Conservation (phyloP, 2,329 filamentous ascomycete genomes). For the Fusarium sp. region DNA sequence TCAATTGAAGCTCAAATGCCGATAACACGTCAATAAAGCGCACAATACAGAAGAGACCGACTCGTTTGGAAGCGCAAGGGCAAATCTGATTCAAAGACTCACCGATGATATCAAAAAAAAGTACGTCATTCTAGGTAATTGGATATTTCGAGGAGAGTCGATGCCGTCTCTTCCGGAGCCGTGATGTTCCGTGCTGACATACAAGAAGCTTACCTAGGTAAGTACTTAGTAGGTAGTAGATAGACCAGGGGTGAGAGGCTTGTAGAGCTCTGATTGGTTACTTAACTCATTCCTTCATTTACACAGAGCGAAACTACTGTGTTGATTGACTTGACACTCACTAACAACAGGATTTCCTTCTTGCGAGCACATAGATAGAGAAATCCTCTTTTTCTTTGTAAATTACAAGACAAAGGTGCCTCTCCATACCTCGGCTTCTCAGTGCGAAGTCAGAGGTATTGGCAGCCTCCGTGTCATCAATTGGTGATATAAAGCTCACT, state of each 20-base stretch:
- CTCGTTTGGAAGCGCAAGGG: not conserved
- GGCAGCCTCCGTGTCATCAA: not conserved
- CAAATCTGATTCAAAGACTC: not conserved
- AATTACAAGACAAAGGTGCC: not conserved
- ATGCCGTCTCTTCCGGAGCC: conserved; percentile 33
- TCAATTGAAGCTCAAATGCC: conserved; percentile 12
- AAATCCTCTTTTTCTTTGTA: not conserved
- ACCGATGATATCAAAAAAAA: not conserved
- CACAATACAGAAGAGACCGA: not conserved
- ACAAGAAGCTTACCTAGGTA: not conserved
- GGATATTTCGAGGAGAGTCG: not conserved
- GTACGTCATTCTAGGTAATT: not conserved
- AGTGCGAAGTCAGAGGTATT: not conserved
- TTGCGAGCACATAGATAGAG: not conserved
- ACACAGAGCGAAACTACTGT: not conserved
- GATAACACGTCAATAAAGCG: not conserved
- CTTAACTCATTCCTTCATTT: not conserved
- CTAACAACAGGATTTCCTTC: not conserved
- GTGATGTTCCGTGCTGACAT: conserved; percentile 35
- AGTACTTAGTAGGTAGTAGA: not conserved
- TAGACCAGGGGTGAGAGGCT: conserved; percentile 1
- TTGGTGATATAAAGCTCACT: not conserved
- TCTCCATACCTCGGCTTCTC: not conserved
- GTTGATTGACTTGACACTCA: not conserved
- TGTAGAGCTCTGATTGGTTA: conserved; percentile 13